Evolutionary conservation across 805 yeast species (phyloP).

Genomic region (Candida stauntonica): DNA sequence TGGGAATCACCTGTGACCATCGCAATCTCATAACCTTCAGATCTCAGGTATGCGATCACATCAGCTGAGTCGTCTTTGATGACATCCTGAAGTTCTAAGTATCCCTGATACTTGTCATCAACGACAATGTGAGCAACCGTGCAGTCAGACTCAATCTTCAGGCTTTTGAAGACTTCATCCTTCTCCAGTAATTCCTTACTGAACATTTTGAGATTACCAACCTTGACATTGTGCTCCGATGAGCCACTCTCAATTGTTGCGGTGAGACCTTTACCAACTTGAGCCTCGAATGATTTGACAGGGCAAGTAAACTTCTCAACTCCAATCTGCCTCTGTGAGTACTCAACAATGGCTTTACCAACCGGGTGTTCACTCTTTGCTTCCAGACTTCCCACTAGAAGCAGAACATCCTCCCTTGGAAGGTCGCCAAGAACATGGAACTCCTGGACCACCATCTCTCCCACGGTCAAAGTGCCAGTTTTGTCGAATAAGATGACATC

Average conservation of each 20-base stretch:
- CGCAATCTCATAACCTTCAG: slow-evolving; percentile 58
- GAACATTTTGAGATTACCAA: slow-evolving; percentile 46
- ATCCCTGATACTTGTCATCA: slow-evolving; percentile 57
- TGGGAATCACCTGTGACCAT: slow-evolving; percentile 88
- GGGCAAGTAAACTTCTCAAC: slow-evolving; percentile 3
- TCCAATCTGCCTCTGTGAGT: slow-evolving; percentile 25
- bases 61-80: slow-evolving; percentile 60
- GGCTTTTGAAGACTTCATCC: slow-evolving; percentile 10
- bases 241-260: slow-evolving; percentile 23
- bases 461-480: slow-evolving; percentile 92
- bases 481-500: slow-evolving; percentile 81
- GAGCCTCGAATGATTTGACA: slow-evolving; percentile 27
- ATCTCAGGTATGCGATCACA: slow-evolving; percentile 51
- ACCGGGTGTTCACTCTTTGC: slow-evolving; percentile 81
- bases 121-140: slow-evolving; percentile 57
- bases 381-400: slow-evolving; percentile 55
- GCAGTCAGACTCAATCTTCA: slow-evolving; percentile 30
- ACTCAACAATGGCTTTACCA: slow-evolving; percentile 60
- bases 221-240: slow-evolving; percentile 31
- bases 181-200: slow-evolving; percentile 11
- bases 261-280: slow-evolving; percentile 36
- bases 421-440: slow-evolving; percentile 8
- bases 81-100: slow-evolving; percentile 61
- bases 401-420: slow-evolving; percentile 36
- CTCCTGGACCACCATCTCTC: slow-evolving; percentile 51